Percentiles rank a stretch among this genome's conserved stretches.
Conservation (phyloP, 192 early-diverging fungal genomes). For the Coemansia pectinata region DNA sequence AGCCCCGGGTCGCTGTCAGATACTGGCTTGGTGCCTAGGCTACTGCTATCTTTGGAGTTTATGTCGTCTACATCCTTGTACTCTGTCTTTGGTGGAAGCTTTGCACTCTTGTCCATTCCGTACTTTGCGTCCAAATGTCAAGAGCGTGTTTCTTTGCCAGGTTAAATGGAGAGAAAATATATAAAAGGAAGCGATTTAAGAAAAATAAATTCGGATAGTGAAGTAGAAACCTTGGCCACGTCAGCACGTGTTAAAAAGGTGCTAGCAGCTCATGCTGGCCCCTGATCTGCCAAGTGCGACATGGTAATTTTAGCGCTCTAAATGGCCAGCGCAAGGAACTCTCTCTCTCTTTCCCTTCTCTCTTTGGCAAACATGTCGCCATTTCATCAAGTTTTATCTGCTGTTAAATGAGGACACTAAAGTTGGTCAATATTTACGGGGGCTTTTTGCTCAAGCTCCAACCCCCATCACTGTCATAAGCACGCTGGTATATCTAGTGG, state of each 20-base stretch:
- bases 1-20: conserved; percentile 3
- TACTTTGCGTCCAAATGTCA: not conserved
- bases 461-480: too few relatives aligned
- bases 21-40: not conserved
- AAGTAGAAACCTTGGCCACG: not conserved
- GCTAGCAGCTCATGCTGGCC: not conserved
- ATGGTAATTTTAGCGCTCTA: not conserved
- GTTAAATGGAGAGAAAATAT: not conserved
- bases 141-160: not conserved
- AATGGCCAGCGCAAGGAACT: too few relatives aligned
- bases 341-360: too few relatives aligned
- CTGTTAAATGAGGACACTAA: too few relatives aligned
- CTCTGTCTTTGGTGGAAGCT: not conserved
- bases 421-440: too few relatives aligned
- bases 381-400: too few relatives aligned
- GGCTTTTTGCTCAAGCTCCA: too few relatives aligned
- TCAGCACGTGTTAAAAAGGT: not conserved
- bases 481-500: too few relatives aligned
- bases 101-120: conserved; percentile 1
- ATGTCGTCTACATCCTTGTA: not conserved
- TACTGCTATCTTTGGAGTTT: not conserved
- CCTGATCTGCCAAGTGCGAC: not conserved
- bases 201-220: not conserved
- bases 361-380: too few relatives aligned
- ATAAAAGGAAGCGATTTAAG: not conserved